A percentile compares a stretch with the other conserved stretches of the same genome.
These are phyloP conservation scores for Zygoascus biomembranicola DNA, from an alignment of 805 yeast genomes.

Conservation along the genomic window DNA sequence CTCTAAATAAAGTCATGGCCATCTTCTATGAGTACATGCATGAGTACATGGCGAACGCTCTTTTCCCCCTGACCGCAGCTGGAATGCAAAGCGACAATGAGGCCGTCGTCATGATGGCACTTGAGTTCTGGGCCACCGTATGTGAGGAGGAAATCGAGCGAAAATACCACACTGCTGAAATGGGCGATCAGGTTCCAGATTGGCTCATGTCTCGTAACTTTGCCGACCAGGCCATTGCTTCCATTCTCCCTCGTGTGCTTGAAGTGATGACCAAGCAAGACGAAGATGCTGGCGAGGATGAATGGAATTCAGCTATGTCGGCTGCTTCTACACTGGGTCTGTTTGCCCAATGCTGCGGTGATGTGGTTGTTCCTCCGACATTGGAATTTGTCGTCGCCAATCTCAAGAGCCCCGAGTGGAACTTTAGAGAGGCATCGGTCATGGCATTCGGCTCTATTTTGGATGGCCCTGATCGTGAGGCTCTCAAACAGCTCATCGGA, in stretches of 20 bases:
- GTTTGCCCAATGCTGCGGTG: conserved; percentile 85
- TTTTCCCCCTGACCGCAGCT: conserved; percentile 73
- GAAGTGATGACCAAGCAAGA: conserved; percentile 76
- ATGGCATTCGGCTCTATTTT: conserved; percentile 98
- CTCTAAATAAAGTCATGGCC: conserved; percentile 85
- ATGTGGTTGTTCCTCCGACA: conserved; percentile 78
- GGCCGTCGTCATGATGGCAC: conserved; percentile 94
- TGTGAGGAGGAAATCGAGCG: conserved; percentile 93
- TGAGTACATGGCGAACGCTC: conserved; percentile 94
- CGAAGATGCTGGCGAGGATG: conserved; percentile 84
- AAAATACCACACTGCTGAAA: conserved; percentile 38
- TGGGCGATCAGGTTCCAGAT: conserved; percentile 33
- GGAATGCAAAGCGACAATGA: conserved; percentile 87
- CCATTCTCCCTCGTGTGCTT: conserved; percentile 81
- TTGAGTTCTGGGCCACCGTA: conserved; percentile 99
- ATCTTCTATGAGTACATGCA: conserved; percentile 84
- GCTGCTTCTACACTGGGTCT: conserved; percentile 95
- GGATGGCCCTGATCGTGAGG: conserved; percentile 82
- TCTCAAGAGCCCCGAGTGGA: conserved; percentile 59
- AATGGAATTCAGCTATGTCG: conserved; percentile 98
- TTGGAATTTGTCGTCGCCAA: conserved; percentile 74
- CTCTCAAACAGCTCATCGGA: conserved; percentile 56
- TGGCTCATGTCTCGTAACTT: conserved; percentile 57
- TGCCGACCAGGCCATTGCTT: conserved; percentile 74
- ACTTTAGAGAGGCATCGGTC: conserved; percentile 91